phyloP scores from a whole-genome alignment of 305 asterid genomes.

The Coffea humblotiana region DNA sequence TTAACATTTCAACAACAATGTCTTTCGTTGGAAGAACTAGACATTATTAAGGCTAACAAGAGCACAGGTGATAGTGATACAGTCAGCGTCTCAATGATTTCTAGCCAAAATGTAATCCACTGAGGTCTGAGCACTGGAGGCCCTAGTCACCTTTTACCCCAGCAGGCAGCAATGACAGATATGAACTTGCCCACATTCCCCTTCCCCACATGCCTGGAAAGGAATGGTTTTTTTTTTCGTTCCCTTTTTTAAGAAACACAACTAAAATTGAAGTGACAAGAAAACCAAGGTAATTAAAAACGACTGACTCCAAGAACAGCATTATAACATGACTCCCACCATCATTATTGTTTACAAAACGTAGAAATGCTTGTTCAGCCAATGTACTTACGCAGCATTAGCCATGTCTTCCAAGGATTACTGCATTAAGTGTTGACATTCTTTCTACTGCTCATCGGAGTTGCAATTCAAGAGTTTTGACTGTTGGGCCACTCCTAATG shows the following conservation, averaged over 20 bases:
- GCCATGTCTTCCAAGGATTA: neutral
- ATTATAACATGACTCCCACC: neutral
- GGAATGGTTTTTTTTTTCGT: no score
- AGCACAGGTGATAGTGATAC: neutral
- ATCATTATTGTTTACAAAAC: neutral
- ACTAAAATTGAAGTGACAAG: neutral
- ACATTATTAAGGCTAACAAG: constrained; percentile 16
- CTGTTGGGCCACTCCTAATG: neutral
- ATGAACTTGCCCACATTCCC: neutral
- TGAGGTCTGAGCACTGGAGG: neutral
- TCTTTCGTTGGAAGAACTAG: constrained; percentile 4
- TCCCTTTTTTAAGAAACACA: neutral
- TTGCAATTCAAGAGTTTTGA: neutral
- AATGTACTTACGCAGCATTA: neutral
- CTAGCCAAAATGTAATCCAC: neutral
- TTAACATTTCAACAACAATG: constrained; percentile 29
- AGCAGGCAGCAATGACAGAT: no score
- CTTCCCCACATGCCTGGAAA: neutral
- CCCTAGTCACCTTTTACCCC: neutral
- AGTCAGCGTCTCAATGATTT: constrained; percentile 6
- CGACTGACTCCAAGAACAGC: neutral
- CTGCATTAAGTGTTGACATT: neutral
- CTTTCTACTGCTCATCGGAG: neutral
- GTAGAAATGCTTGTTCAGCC: neutral
- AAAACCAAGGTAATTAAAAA: neutral